Percentiles rank a stretch among this genome's conserved stretches.
Evolutionary conservation across 108 stramenopile genomes (phyloP).

Genomic region (Cyclotella cryptica): DNA sequence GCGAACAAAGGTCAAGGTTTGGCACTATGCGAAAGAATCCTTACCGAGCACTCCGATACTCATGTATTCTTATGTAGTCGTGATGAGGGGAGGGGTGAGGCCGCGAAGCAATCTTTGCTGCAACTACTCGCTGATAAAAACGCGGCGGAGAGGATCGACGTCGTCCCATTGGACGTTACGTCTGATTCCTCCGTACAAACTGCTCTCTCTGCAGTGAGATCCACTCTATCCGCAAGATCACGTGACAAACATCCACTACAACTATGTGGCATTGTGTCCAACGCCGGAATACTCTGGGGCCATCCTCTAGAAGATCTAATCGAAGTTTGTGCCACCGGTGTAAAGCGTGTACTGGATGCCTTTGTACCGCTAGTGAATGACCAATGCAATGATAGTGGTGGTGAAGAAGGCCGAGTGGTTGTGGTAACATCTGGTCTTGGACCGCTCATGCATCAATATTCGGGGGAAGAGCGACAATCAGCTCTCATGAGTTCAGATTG

Average conservation of each 20-base stretch:
- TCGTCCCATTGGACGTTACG: constrained; percentile 44
- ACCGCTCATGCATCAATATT: constrained; percentile 49
- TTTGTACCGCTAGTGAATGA: constrained; percentile 36
- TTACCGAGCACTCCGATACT: constrained; percentile 39
- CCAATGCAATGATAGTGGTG: neutral
- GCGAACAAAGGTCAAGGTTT: constrained; percentile 52
- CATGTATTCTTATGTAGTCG: constrained; percentile 44
- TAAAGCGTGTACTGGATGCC: constrained; percentile 36
- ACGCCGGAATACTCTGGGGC: constrained; percentile 53
- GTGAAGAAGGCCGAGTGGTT: constrained; percentile 32
- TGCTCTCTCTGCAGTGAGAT: constrained; percentile 5
- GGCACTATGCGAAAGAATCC: constrained; percentile 42
- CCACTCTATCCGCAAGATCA: neutral
- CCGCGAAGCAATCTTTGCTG: constrained; percentile 18
- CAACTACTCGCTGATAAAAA: neutral
- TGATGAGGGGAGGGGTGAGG: constrained; percentile 27
- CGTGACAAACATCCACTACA: neutral
- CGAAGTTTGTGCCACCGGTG: constrained; percentile 40
- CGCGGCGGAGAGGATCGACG: constrained; percentile 19
- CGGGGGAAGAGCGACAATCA: constrained; percentile 10
- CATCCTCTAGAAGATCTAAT: constrained; percentile 44
- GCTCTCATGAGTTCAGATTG: constrained; percentile 17
- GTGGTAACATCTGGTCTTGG: constrained; percentile 44
- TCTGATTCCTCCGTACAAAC: constrained; percentile 23
- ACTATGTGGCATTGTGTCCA: constrained; percentile 40